A percentile compares a stretch with the other conserved stretches of the same genome.
Conservation (phyloP, 75 land plant species). For the Isoetes taiwanensis region DNA sequence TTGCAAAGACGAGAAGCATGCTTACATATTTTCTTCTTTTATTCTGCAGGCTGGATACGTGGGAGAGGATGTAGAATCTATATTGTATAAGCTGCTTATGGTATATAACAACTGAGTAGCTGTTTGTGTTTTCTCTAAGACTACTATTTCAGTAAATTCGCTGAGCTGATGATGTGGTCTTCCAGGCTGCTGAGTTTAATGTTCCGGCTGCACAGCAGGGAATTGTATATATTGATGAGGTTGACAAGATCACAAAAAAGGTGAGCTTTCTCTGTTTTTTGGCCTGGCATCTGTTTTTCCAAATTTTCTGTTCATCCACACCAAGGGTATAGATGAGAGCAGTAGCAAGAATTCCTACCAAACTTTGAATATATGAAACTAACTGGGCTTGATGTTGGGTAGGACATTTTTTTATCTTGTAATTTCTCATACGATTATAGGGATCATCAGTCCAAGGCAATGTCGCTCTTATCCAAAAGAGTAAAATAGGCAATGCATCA, state of each 20-base stretch:
- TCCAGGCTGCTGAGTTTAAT: conserved; percentile 53
- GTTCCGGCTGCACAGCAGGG: conserved; percentile 61
- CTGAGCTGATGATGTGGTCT: neutral
- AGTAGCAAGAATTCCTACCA: too few species aligned
- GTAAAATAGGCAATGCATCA: too few species aligned
- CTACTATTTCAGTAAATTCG: neutral
- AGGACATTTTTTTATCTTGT: too few species aligned
- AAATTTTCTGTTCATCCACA: too few species aligned
- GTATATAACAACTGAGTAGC: conserved; percentile 23
- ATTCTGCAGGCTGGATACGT: conserved; percentile 56
- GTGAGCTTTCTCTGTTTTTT: conserved; percentile 12
- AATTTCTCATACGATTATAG: too few species aligned
- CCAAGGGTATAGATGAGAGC: too few species aligned
- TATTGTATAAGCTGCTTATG: conserved; percentile 56
- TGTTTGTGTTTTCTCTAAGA: neutral
- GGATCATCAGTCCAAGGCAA: too few species aligned
- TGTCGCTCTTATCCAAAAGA: too few species aligned
- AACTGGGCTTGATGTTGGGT: too few species aligned
- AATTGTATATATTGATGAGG: conserved; percentile 67
- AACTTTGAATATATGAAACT: too few species aligned
- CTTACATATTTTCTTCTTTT: too few species aligned
- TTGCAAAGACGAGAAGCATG: too few species aligned
- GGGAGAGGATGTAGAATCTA: conserved; percentile 72
- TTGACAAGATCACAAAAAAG: conserved; percentile 64
- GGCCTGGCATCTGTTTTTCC: neutral